Evolutionary conservation across 2,329 filamentous ascomycete genomes (phyloP).

Genomic region (Nannizzia gypsea): DNA sequence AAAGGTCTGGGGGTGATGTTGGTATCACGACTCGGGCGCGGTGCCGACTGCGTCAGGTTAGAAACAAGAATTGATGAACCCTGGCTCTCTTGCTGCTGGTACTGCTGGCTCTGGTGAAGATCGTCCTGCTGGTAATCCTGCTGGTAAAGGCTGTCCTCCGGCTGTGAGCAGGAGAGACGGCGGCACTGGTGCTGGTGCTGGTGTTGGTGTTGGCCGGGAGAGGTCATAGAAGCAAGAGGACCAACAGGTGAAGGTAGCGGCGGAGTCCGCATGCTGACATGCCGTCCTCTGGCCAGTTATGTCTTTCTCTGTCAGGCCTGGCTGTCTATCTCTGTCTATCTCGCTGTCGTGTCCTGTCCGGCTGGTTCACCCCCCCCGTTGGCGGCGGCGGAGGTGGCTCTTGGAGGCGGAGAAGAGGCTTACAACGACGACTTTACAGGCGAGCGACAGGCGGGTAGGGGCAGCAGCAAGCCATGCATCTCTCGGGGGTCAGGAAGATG

Average conservation of each 20-base stretch:
- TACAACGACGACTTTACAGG: background rate
- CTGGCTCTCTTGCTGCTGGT: background rate
- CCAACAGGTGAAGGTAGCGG: conserved; percentile 31
- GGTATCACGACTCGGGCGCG: conserved; percentile 1
- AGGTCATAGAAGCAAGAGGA: conserved; percentile 21
- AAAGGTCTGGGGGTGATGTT: background rate
- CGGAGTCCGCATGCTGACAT: conserved; percentile 29
- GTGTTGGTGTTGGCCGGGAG: conserved; percentile 9
- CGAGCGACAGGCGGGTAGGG: background rate
- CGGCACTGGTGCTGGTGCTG: conserved; percentile 9
- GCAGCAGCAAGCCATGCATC: background rate
- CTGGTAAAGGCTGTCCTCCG: conserved; percentile 8
- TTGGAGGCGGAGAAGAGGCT: conserved; percentile 1
- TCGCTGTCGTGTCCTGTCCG: background rate
- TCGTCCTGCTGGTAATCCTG: background rate
- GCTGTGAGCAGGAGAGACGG: conserved; percentile 4
- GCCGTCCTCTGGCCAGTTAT: conserved; percentile 22
- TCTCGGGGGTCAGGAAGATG: background rate
- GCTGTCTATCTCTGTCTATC: background rate
- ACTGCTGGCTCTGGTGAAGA: background rate
- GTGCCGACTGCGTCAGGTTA: conserved; percentile 11
- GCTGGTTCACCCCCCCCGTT: background rate
- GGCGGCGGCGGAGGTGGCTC: background rate
- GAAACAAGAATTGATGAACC: conserved; percentile 9
- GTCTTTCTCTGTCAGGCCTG: background rate